phyloP scores from a whole-genome alignment of 805 yeast genomes.

The Candida vaughaniae region DNA sequence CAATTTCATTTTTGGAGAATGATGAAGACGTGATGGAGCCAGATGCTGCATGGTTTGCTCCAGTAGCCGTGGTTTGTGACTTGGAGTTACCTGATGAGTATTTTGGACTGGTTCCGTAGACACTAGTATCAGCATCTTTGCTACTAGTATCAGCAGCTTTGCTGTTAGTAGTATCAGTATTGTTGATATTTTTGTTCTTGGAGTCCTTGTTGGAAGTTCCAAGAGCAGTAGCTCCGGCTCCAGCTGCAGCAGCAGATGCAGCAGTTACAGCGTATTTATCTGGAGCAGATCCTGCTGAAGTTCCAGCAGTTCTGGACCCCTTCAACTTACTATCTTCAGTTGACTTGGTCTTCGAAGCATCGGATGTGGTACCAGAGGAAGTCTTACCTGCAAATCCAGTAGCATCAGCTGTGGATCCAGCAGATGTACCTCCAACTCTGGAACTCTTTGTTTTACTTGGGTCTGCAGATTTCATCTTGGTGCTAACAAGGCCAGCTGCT shows the following conservation, averaged over 20 bases:
- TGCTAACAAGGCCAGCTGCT: conserved; percentile 1
- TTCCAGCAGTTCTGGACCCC: not conserved
- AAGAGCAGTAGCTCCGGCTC: not conserved
- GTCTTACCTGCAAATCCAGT: not conserved
- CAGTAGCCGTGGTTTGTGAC: not conserved
- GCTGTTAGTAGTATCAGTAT: no score
- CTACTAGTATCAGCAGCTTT: conserved; percentile 1
- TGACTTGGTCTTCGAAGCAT: not conserved
- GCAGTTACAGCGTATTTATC: not conserved
- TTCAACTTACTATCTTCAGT: not conserved
- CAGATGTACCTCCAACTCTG: not conserved
- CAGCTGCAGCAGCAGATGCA: conserved; percentile 3
- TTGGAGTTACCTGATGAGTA: not conserved
- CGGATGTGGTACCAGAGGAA: not conserved
- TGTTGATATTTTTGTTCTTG: no score
- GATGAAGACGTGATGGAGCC: not conserved
- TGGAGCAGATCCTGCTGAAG: not conserved
- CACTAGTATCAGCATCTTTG: no score
- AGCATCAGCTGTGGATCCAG: not conserved
- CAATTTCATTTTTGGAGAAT: conserved; percentile 2
- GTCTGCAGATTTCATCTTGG: no score
- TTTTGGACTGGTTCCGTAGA: not conserved
- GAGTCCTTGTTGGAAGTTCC: no score
- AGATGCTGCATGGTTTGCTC: not conserved
- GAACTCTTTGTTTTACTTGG: no score